phyloP scores from a whole-genome alignment of 2,329 filamentous ascomycete species.

The Aspergillus sp. region DNA sequence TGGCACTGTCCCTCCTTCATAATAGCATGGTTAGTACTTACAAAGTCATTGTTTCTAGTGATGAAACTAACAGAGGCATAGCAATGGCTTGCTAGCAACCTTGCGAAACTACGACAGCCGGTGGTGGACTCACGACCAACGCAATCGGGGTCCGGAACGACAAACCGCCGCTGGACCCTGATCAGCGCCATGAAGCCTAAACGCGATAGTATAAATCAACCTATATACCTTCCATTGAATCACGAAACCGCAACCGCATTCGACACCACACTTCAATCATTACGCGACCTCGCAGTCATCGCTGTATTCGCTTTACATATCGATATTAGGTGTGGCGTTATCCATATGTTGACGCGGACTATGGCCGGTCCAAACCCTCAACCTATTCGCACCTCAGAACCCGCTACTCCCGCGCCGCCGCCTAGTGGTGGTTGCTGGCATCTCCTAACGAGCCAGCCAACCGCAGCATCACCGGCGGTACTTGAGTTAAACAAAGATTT shows the following conservation, averaged over 20 bases:
- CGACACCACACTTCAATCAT: slow-evolving; percentile 80
- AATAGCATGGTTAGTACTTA: slow-evolving; percentile 71
- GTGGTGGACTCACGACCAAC: slow-evolving; percentile 55
- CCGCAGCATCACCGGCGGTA: slow-evolving; percentile 62
- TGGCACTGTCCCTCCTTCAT: slow-evolving; percentile 82
- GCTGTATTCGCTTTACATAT: slow-evolving; percentile 84
- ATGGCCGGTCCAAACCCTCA: slow-evolving; percentile 57
- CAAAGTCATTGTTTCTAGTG: not conserved
- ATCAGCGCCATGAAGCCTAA: slow-evolving; percentile 62
- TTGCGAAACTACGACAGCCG: slow-evolving; percentile 75
- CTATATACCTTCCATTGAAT: slow-evolving; percentile 84
- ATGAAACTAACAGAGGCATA: slow-evolving; percentile 23
- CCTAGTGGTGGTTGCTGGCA: slow-evolving; percentile 67
- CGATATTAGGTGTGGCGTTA: slow-evolving; percentile 81
- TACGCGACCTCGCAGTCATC: slow-evolving; percentile 74
- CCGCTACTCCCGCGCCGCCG: slow-evolving; percentile 58
- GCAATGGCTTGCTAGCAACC: slow-evolving; percentile 89
- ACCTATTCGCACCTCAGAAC: slow-evolving; percentile 32
- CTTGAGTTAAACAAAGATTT: slow-evolving; percentile 81
- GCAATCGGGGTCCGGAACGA: slow-evolving; percentile 45
- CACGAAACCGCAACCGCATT: slow-evolving; percentile 82
- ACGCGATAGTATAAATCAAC: slow-evolving; percentile 57
- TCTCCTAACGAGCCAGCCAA: slow-evolving; percentile 43
- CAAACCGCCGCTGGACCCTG: slow-evolving; percentile 79
- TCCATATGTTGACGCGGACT: slow-evolving; percentile 71